Evolutionary conservation across 2,329 filamentous ascomycete species (phyloP).

Genomic region (Diaporthe australafricana): DNA sequence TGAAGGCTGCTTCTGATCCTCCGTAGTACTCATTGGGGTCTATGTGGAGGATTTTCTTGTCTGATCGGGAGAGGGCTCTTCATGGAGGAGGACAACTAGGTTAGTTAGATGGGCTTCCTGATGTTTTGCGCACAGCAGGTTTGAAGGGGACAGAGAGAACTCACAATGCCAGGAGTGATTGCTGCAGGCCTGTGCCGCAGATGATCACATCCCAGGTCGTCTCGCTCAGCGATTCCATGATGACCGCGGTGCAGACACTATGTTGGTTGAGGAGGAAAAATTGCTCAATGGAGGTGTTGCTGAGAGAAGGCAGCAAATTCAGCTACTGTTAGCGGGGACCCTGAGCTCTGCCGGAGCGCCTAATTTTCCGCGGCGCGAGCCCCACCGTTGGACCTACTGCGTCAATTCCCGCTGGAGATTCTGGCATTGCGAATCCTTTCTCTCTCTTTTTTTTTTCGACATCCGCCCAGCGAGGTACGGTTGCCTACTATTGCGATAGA

Average conservation of each 20-base stretch:
- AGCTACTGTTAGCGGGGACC: slow-evolving; percentile 26
- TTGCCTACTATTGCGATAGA: slow-evolving; percentile 46
- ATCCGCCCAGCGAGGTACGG: slow-evolving; percentile 53
- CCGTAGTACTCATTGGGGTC: slow-evolving; percentile 92
- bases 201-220: slow-evolving; percentile 85
- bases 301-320: slow-evolving; percentile 33
- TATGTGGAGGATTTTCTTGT: slow-evolving; percentile 90
- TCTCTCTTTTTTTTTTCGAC: slow-evolving; percentile 44
- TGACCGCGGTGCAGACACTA: slow-evolving; percentile 36
- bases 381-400: slow-evolving; percentile 6
- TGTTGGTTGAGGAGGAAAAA: slow-evolving; percentile 28
- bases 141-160: slow-evolving; percentile 38
- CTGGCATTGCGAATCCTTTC: slow-evolving; percentile 29
- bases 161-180: slow-evolving; percentile 85
- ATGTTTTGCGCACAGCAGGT: slow-evolving; percentile 42
- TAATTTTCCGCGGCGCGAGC: slow-evolving; percentile 10
- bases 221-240: slow-evolving; percentile 80
- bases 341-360: slow-evolving; percentile 33
- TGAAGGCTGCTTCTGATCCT: slow-evolving; percentile 85
- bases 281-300: slow-evolving; percentile 33
- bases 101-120: slow-evolving; percentile 75
- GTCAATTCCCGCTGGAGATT: slow-evolving; percentile 39
- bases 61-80: slow-evolving; percentile 92
- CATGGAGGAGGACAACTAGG: slow-evolving; percentile 61
- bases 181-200: slow-evolving; percentile 80